Percentiles rank a stretch among this genome's conserved stretches.
Conservation (phyloP, 495 filamentous ascomycete species). For the Aspergillus kassunensis region DNA sequence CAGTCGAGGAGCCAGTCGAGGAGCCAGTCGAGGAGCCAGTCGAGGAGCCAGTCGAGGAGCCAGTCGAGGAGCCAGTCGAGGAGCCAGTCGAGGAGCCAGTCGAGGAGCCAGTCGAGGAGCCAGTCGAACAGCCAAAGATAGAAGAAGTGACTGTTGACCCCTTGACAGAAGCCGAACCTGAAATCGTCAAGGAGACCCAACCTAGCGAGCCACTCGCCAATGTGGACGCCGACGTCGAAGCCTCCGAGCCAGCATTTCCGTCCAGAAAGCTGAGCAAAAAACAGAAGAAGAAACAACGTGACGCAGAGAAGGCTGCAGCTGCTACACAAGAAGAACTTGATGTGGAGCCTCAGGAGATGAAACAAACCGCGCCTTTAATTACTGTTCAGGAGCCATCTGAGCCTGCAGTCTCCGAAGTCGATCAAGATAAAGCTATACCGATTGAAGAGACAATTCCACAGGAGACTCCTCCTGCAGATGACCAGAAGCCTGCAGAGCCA, state of each 20-base stretch:
- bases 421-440: background rate
- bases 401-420: background rate
- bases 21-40: no score
- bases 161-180: slow-evolving; percentile 4
- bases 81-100: no score
- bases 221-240: slow-evolving; percentile 8
- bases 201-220: slow-evolving; percentile 1
- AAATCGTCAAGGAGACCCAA: slow-evolving; percentile 3
- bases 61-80: no score
- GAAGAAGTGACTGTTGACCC: slow-evolving; percentile 16
- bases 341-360: background rate
- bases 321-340: slow-evolving; percentile 2
- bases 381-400: background rate
- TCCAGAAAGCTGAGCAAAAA: slow-evolving; percentile 31
- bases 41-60: no score
- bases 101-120: background rate
- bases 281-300: slow-evolving; percentile 29
- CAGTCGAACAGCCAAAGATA: slow-evolving; percentile 25
- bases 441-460: background rate
- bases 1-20: no score
- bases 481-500: background rate
- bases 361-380: background rate
- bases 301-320: slow-evolving; percentile 13
- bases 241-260: slow-evolving; percentile 11
- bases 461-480: background rate